phyloP scores from a whole-genome alignment of 371 early-diverging fungal genomes.

The Blyttiomyces sp. region DNA sequence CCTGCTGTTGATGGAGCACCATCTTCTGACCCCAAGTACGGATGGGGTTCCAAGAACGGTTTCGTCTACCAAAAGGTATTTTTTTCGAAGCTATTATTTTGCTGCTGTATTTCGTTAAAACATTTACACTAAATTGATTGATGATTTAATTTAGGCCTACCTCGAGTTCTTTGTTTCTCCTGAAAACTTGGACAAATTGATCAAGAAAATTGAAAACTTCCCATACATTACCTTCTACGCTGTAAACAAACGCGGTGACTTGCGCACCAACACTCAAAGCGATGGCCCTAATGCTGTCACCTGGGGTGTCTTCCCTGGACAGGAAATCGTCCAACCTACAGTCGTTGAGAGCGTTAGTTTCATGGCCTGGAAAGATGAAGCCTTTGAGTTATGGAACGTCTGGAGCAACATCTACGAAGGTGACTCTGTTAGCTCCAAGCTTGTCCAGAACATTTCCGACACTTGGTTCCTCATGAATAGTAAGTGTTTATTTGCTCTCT shows the following conservation, averaged over 20 bases:
- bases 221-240: conserved; percentile 86
- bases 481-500: not conserved
- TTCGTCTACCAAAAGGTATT: conserved; percentile 93
- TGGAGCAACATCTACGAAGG: conserved; percentile 78
- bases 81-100: not conserved
- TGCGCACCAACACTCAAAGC: conserved; percentile 76
- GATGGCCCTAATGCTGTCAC: conserved; percentile 94
- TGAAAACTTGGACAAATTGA: conserved; percentile 62
- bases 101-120: too few relatives aligned
- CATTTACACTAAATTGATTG: too few relatives aligned
- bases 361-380: conserved; percentile 98
- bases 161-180: conserved; percentile 92
- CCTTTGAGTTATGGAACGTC: conserved; percentile 89
- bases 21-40: conserved; percentile 74
- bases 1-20: conserved; percentile 91
- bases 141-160: conserved; percentile 70
- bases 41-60: conserved; percentile 97
- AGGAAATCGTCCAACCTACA: conserved; percentile 96
- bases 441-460: conserved; percentile 67
- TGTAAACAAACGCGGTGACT: conserved; percentile 81
- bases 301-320: conserved; percentile 98
- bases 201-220: conserved; percentile 56
- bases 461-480: conserved; percentile 86
- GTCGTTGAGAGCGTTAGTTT: conserved; percentile 89
- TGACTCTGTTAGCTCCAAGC: conserved; percentile 53